These are phyloP conservation scores for Ilyonectria robusta DNA, from an alignment of 2,329 filamentous ascomycete species.

Conservation along the genomic window DNA sequence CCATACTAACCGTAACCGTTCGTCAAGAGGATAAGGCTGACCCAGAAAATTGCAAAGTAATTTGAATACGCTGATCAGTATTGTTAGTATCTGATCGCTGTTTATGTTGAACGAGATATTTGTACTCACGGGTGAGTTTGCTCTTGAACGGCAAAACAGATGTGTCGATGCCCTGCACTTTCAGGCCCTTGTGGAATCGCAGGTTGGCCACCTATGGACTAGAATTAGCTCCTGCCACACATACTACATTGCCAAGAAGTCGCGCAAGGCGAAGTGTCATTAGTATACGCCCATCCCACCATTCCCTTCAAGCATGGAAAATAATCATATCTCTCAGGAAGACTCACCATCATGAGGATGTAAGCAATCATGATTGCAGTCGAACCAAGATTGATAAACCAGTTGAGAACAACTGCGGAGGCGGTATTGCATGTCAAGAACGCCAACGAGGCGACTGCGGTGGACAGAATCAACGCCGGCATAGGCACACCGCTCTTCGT, in stretches of 20 bases:
- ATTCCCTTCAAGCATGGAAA: no score
- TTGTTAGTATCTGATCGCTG: background rate
- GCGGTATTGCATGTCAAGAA: slow-evolving; percentile 16
- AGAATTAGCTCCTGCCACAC: background rate
- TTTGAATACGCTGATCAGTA: slow-evolving; percentile 10
- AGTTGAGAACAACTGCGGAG: slow-evolving; percentile 9
- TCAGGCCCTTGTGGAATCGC: slow-evolving; percentile 11
- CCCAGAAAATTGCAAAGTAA: slow-evolving; percentile 23
- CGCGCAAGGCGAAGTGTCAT: background rate
- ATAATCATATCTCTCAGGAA: no score
- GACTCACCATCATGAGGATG: slow-evolving; percentile 14
- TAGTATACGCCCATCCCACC: no score
- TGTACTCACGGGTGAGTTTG: slow-evolving; percentile 5
- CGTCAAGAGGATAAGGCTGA: slow-evolving; percentile 12
- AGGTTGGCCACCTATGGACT: slow-evolving; percentile 8
- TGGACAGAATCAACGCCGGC: slow-evolving; percentile 11
- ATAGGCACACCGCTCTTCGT: slow-evolving; percentile 14
- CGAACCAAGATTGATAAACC: slow-evolving; percentile 16
- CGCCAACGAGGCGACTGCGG: slow-evolving; percentile 9
- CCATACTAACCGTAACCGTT: slow-evolving; percentile 8
- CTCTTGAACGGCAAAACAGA: slow-evolving; percentile 18
- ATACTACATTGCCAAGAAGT: background rate
- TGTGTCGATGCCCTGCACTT: slow-evolving; percentile 9
- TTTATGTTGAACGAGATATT: background rate
- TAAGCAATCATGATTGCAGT: slow-evolving; percentile 24